These are phyloP conservation scores for Tricholoma flavovirens DNA, from an alignment of 768 basidiomycete species.

Conservation along the genomic window DNA sequence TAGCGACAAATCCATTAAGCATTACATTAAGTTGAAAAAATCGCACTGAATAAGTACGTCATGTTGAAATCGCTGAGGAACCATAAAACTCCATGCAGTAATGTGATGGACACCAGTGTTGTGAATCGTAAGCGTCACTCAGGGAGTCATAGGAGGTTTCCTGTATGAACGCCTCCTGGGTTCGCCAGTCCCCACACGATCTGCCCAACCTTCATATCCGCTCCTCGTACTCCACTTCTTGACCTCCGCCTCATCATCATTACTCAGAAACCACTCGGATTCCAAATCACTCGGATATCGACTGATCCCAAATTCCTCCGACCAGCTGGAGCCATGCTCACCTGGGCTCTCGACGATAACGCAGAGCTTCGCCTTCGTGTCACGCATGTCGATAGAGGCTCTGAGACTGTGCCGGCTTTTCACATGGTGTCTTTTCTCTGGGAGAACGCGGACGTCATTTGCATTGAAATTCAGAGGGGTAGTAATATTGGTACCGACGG, in stretches of 20 bases:
- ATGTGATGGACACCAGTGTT: background rate
- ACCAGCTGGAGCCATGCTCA: slow-evolving; percentile 22
- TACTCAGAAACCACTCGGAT: slow-evolving; percentile 13
- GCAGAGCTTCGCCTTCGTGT: slow-evolving; percentile 17
- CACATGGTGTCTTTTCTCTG: background rate
- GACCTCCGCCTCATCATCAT: slow-evolving; percentile 17
- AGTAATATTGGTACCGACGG: background rate
- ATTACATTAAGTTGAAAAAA: background rate
- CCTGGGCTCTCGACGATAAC: slow-evolving; percentile 32
- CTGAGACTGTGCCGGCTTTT: background rate
- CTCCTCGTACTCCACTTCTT: slow-evolving; percentile 21
- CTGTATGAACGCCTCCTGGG: background rate
- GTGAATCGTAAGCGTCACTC: background rate
- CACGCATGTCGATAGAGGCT: background rate
- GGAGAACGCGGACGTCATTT: background rate
- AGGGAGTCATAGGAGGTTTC: background rate
- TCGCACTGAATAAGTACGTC: background rate
- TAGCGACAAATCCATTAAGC: too few relatives aligned
- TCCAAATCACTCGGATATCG: slow-evolving; percentile 7
- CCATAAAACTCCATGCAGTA: background rate
- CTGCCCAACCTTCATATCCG: slow-evolving; percentile 22
- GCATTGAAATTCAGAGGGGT: background rate
- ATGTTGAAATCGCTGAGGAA: background rate
- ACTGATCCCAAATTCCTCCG: slow-evolving; percentile 21
- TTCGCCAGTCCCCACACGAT: background rate